These are phyloP conservation scores for Mycosphaerella sp. DNA, from an alignment of 2,329 filamentous ascomycete genomes.

Conservation along the genomic window DNA sequence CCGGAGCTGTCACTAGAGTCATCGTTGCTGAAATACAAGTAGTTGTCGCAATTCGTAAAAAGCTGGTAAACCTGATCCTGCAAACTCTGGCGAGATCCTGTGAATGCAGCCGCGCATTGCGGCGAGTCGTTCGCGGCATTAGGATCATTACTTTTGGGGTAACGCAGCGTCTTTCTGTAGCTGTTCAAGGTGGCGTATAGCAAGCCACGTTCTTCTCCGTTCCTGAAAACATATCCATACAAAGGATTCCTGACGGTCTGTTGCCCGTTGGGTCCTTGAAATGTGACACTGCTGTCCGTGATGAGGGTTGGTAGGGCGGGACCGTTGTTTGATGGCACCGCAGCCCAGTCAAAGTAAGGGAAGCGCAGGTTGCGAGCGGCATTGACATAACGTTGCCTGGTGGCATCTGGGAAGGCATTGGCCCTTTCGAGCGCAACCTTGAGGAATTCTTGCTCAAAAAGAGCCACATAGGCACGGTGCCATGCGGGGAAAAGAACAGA, in stretches of 20 bases:
- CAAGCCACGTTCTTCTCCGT: slow-evolving; percentile 13
- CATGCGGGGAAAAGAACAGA: slow-evolving; percentile 27
- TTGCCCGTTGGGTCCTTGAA: slow-evolving; percentile 21
- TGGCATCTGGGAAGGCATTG: slow-evolving; percentile 15
- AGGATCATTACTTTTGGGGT: slow-evolving; percentile 22
- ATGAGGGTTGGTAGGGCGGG: slow-evolving; percentile 21
- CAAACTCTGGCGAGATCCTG: slow-evolving; percentile 19
- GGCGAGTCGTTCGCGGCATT: slow-evolving; percentile 18
- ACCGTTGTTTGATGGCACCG: slow-evolving; percentile 12
- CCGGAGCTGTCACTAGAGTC: slow-evolving; percentile 17
- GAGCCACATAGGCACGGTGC: slow-evolving; percentile 28
- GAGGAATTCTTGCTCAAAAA: slow-evolving; percentile 28
- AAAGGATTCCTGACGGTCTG: slow-evolving; percentile 27
- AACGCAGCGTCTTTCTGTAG: slow-evolving; percentile 24
- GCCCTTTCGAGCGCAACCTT: slow-evolving; percentile 20
- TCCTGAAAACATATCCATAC: slow-evolving; percentile 26
- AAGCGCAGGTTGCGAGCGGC: slow-evolving; percentile 24
- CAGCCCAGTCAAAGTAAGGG: slow-evolving; percentile 31
- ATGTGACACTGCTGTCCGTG: slow-evolving; percentile 20
- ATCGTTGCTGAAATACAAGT: slow-evolving; percentile 26
- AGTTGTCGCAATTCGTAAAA: slow-evolving; percentile 25
- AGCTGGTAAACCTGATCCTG: slow-evolving; percentile 27
- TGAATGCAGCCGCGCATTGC: slow-evolving; percentile 16
- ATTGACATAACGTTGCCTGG: slow-evolving; percentile 12
- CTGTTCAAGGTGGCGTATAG: slow-evolving; percentile 22